Evolutionary conservation across 108 stramenopile genomes (phyloP).

Genomic region (Cyclotella sp.): DNA sequence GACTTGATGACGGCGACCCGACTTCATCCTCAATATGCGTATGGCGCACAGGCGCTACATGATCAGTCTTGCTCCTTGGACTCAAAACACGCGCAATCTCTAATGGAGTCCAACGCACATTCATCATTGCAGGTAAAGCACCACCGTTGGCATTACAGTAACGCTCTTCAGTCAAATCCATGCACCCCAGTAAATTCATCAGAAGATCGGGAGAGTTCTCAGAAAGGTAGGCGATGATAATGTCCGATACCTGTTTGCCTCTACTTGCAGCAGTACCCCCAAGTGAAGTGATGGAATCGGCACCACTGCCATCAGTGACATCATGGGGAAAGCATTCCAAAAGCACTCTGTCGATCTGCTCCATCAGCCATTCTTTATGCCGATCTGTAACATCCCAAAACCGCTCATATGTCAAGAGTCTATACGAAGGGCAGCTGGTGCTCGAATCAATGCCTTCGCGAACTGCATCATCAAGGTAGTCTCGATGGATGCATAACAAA

Average conservation of each 20-base stretch:
- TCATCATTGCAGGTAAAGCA: slow-evolving; percentile 64
- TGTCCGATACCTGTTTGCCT: slow-evolving; percentile 7
- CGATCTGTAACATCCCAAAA: slow-evolving; percentile 18
- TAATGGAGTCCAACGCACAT: slow-evolving; percentile 74
- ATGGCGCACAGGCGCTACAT: slow-evolving; percentile 10
- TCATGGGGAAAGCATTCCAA: background rate
- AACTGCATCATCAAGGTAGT: no score
- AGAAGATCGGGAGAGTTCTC: slow-evolving; percentile 72
- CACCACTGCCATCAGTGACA: background rate
- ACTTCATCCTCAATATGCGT: no score
- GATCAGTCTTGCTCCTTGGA: background rate
- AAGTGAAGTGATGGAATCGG: background rate
- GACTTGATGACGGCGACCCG: background rate
- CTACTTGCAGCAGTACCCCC: background rate
- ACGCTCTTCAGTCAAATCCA: slow-evolving; percentile 16
- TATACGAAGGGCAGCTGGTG: background rate
- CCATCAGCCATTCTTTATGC: slow-evolving; percentile 22
- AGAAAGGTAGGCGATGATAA: slow-evolving; percentile 41
- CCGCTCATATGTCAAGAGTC: slow-evolving; percentile 12
- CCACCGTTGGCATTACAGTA: background rate
- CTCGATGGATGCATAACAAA: no score
- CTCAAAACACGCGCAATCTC: slow-evolving; percentile 68
- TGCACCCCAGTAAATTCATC: slow-evolving; percentile 63
- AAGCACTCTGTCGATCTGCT: background rate
- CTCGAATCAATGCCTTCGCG: background rate